A percentile compares a stretch with the other conserved stretches of the same genome.
phyloP scores from a whole-genome alignment of 2,329 filamentous ascomycete species.

The Botrytis squamosa region DNA sequence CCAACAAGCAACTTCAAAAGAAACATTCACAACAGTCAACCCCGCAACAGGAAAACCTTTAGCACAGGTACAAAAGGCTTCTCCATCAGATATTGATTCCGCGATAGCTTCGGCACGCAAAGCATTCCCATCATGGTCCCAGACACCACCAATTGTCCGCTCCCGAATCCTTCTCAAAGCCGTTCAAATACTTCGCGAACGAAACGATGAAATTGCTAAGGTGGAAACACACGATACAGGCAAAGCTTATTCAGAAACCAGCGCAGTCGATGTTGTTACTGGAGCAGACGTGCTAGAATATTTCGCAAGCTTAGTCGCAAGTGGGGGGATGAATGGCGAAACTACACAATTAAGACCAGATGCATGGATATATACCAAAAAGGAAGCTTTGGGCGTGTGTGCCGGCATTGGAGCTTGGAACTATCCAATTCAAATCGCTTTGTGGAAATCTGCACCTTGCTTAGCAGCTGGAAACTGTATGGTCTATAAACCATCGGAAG shows the following conservation, averaged over 20 bases:
- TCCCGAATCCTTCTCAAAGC: conserved; percentile 77
- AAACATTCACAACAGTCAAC: conserved; percentile 70
- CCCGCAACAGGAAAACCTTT: conserved; percentile 69
- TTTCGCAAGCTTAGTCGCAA: conserved; percentile 76
- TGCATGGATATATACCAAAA: conserved; percentile 80
- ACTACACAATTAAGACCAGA: conserved; percentile 70
- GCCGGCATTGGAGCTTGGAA: conserved; percentile 90
- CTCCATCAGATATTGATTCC: conserved; percentile 64
- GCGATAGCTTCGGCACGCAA: conserved; percentile 68
- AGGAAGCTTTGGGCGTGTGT: conserved; percentile 79
- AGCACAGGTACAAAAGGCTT: conserved; percentile 70
- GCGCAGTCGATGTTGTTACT: conserved; percentile 77
- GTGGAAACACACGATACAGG: conserved; percentile 84
- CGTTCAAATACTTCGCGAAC: conserved; percentile 67
- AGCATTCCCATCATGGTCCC: conserved; percentile 75
- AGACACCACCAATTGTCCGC: conserved; percentile 70
- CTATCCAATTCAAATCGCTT: conserved; percentile 85
- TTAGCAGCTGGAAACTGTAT: conserved; percentile 85
- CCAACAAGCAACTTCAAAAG: conserved; percentile 58
- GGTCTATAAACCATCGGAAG: conserved; percentile 88
- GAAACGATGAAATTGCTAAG: conserved; percentile 76
- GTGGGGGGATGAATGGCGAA: conserved; percentile 77
- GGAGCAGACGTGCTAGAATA: conserved; percentile 85
- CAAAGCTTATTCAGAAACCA: conserved; percentile 82
- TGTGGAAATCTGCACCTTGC: conserved; percentile 87